Percentiles rank a stretch among this genome's conserved stretches.
Evolutionary conservation across 2,329 filamentous ascomycete species (phyloP).

Genomic region (Verticillium nubilum): DNA sequence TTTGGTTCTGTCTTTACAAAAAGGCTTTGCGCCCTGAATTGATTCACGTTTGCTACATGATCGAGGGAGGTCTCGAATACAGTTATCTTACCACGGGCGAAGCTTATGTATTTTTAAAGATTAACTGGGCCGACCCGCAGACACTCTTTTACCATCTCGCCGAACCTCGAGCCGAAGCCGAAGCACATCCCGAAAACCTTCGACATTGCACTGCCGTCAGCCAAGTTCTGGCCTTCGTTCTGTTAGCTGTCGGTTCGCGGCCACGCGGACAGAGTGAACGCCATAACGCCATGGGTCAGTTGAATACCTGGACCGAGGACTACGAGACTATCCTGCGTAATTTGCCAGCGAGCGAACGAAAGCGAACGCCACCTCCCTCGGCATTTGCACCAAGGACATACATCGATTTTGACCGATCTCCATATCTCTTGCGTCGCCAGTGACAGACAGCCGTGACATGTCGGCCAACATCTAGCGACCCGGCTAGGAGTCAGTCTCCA

Average conservation of each 20-base stretch:
- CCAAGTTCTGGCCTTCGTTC: conserved; percentile 22
- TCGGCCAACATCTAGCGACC: too few relatives aligned
- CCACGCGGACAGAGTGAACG: conserved; percentile 15
- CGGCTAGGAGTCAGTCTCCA: too few relatives aligned
- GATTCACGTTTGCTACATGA: conserved; percentile 31
- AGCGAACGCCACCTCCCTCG: too few relatives aligned
- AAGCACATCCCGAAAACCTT: conserved; percentile 13
- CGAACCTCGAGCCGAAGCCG: conserved; percentile 18
- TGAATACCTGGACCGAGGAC: conserved; percentile 16
- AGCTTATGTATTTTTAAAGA: conserved; percentile 34
- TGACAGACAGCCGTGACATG: too few relatives aligned
- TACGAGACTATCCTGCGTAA: conserved; percentile 17
- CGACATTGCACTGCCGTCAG: conserved; percentile 19
- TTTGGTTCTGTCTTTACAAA: too few relatives aligned
- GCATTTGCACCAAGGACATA: too few relatives aligned
- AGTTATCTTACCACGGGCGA: conserved; percentile 36
- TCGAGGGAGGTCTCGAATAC: conserved; percentile 36
- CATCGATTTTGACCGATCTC: too few relatives aligned
- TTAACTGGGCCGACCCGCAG: conserved; percentile 20
- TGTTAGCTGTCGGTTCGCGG: conserved; percentile 17
- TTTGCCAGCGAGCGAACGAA: conserved; percentile 13
- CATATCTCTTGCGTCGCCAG: too few relatives aligned
- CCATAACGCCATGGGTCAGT: conserved; percentile 1
- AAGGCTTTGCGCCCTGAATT: too few relatives aligned
- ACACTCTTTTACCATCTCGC: conserved; percentile 25